Evolutionary conservation across 352 stramenopile genomes (phyloP).

Genomic region (Phytophthora colocasiae): DNA sequence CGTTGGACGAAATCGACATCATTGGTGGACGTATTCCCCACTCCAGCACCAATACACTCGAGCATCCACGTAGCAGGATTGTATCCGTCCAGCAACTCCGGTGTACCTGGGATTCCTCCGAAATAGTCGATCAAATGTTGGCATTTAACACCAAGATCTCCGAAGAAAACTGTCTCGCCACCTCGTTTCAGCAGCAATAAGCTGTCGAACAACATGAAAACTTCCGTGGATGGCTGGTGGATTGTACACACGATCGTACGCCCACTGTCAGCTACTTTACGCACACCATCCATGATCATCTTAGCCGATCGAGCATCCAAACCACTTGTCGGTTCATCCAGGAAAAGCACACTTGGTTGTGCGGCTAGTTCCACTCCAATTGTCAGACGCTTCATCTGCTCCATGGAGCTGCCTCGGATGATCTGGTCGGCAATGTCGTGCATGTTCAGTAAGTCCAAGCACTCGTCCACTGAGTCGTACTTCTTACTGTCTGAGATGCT

Average conservation of each 20-base stretch:
- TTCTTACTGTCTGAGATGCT: slow-evolving; percentile 31
- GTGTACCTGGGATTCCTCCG: slow-evolving; percentile 53
- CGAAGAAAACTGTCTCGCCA: slow-evolving; percentile 84
- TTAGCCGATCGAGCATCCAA: slow-evolving; percentile 54
- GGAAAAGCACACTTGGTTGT: slow-evolving; percentile 84
- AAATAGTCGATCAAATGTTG: slow-evolving; percentile 67
- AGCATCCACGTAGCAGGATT: slow-evolving; percentile 55
- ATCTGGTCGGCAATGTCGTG: slow-evolving; percentile 30
- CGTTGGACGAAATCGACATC: slow-evolving; percentile 36
- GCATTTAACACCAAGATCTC: slow-evolving; percentile 61
- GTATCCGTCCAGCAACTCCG: slow-evolving; percentile 55
- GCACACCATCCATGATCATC: slow-evolving; percentile 85
- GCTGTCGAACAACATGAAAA: slow-evolving; percentile 67
- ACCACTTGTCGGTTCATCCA: slow-evolving; percentile 83
- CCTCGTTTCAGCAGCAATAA: slow-evolving; percentile 86
- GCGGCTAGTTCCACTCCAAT: slow-evolving; percentile 72
- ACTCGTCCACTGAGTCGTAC: slow-evolving; percentile 40
- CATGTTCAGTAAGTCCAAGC: slow-evolving; percentile 37
- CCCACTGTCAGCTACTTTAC: slow-evolving; percentile 80
- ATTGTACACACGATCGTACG: slow-evolving; percentile 89
- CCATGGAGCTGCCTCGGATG: slow-evolving; percentile 22
- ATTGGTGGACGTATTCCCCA: slow-evolving; percentile 24
- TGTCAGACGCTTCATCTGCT: slow-evolving; percentile 55
- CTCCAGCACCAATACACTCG: slow-evolving; percentile 48
- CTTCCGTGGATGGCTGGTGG: slow-evolving; percentile 47